Base-by-base conservation (phyloP, 2,329 filamentous ascomycete species). In the Fusarium sp. region DNA sequence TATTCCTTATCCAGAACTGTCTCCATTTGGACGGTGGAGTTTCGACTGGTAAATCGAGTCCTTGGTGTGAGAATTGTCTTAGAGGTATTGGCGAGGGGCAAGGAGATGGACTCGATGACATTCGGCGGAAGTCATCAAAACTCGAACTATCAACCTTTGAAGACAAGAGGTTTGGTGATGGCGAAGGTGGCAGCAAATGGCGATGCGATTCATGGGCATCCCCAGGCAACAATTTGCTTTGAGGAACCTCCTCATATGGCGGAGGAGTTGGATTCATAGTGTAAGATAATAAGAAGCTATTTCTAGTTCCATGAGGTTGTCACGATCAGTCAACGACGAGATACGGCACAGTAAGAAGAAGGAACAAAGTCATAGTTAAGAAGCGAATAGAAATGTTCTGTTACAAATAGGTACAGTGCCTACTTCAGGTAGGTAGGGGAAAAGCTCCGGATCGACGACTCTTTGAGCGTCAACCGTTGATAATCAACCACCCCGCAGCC, bases 1-100 rank as follows among this genome's bases (percentile, higher is more conserved):
- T 91, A 77, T 96, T 94, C 60, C 84, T 83, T 9, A 81, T 71
- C 91, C 92, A 94, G 71, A 89, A 82, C 27, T 66, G 69, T 27
- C 71, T 57, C 65, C 78, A 69, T 16, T 84, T 48, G 7, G 75
- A 73, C 7, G 70, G 71, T 23, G 58, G 61, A 57, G 60, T 49
- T 19, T 75, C 69, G 41, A 33, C 18, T 41, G 63, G 52, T 11
- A 45, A 27, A 48, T 57, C 65, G 37, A 29, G 11, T 41, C 27
- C 58, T 33, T 60, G 58, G 19, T 56, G 55, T 33, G 65, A 66
- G 25, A 76, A 57, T 3, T 45, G 62, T 23, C 70, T 67, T 46
- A 66, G 59, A 12, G 72, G 76, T 41, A 78, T 60, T 15, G 76
- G 76, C 18, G 70, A 75, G 19, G 69, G 73, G 27, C 76, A 76